Evolutionary conservation across 2,329 filamentous ascomycete species (phyloP).

Genomic region (Penicillium sp.): DNA sequence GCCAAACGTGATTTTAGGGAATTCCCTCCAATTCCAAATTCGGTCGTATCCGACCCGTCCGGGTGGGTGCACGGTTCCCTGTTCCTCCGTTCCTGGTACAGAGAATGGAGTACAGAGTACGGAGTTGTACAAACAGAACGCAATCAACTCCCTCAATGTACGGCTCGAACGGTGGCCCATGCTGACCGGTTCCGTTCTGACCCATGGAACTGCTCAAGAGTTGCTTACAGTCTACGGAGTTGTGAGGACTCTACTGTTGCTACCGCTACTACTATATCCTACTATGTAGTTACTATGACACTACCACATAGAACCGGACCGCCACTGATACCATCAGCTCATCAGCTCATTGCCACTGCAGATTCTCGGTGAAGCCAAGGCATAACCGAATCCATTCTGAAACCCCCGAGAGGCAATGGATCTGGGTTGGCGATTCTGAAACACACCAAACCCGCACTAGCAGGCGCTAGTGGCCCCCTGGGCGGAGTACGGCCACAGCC

Average conservation of each 20-base stretch:
- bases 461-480: conserved; percentile 20
- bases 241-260: too few species aligned
- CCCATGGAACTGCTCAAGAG: conserved; percentile 6
- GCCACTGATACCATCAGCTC: too few species aligned
- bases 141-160: neutral
- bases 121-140: neutral
- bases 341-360: neutral
- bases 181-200: conserved; percentile 7
- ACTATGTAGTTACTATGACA: too few species aligned
- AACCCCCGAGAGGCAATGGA: conserved; percentile 28
- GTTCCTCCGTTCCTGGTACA: neutral
- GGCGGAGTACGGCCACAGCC: conserved; percentile 10
- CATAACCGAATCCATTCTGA: conserved; percentile 24
- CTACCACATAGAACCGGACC: too few species aligned
- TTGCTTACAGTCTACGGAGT: too few species aligned
- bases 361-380: neutral
- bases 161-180: conserved; percentile 25
- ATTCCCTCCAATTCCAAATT: conserved; percentile 11
- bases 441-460: conserved; percentile 33
- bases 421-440: conserved; percentile 30
- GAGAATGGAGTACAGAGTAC: too few species aligned
- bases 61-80: conserved; percentile 18
- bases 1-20: neutral
- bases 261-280: too few species aligned
- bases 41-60: conserved; percentile 15